Base-by-base conservation (phyloP, 2,329 filamentous ascomycete genomes). In the Exophiala alcalophila region DNA sequence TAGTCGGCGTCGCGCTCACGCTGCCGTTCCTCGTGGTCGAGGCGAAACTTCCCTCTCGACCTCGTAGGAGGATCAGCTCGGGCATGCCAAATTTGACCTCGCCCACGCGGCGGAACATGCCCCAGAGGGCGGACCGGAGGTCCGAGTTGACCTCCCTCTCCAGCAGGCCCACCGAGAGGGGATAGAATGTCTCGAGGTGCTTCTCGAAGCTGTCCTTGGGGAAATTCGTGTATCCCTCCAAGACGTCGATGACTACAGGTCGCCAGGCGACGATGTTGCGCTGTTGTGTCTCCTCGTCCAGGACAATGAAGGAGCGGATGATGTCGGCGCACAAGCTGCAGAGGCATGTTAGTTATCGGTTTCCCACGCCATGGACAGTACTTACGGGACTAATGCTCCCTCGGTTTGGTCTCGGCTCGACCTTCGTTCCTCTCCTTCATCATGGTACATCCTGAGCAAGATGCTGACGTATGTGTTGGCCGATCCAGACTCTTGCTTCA, bases 261-360 rank as follows among this genome's bases (percentile, higher is more conserved):
- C 92, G 77, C 92, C 92, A 99, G 0, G 94, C 94, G 18, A 94
- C 80, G 41, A 98, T 95, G 65, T 98, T 98, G 42, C 92, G 78
- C 62, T 97, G 90, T 66, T 98, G 92, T 19, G 87, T 94, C 61
- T 98, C 94, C 63, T 96, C 90, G 60, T 97, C 92, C 3, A 98
- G 80, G 3, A 76, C 73, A 8, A 88, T 81, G 64, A 94, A 99
- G 10, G 83, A 84, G 25, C 80, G 78, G 49, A 98, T 84, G 51
- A 99, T 95, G 64, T 98, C 92, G 59, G 85, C 87, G 70, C 92
- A 98, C 3, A 99, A 77, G 27, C 72, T 75, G 53, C 5, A 50
- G 4, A 32, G 12, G n/a, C 5, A 19, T 21, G 16, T 39, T 16
- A 36, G 20, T 37, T 16, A 29, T 44, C 15, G 16, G 3, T n/a